Base-by-base conservation (phyloP, 331 rosid genomes). In the Saraca asoca region DNA sequence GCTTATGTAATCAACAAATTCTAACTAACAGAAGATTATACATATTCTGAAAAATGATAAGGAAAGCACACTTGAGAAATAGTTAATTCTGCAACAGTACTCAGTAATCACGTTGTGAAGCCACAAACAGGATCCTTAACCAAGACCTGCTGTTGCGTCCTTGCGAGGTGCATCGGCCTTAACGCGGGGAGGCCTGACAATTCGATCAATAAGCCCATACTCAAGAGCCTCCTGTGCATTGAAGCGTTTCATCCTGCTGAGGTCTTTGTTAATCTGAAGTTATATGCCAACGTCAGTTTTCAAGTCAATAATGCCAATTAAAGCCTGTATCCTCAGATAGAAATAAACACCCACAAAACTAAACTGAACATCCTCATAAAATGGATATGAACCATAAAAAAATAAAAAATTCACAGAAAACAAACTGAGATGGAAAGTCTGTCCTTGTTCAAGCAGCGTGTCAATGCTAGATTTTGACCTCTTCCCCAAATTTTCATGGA, bases 171-270 rank as follows among this genome's bases (percentile, higher is more conserved):
- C 88, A n/a, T 85, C 95, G 1, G 95, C 86, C 85, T 89, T 85
- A 48, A 87, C 78, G 50, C 92, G 95, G 46, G 87, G 88, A 0
- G 97, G 97, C 82, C 95, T 86, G 24, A 80, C 80, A 15, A 94
- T 61, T 9, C 87, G 85, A 75, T 94, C 98, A 42, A 94, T 79
- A 62, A 93, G 83, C 50, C 98, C 98, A 50, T 93, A 93, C 16
- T 93, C 98, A 38, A 90, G 80, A 79, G 98, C 96, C 74, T 86
- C 89, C 71, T 83, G 87, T 49, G 98, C 79, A 74, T 64, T 75
- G 52, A 90, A 90, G 7, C 85, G 90, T 83, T 84, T 90, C 85
- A 79, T 66, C 76, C 86, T 70, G 58, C 89, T 66, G 59, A 88
- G 74, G 81, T 93, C 98, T 71, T 79, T 58, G 76, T 63, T 48